Conservation (phyloP, 164 flowering plant species). For the Piper longum region DNA sequence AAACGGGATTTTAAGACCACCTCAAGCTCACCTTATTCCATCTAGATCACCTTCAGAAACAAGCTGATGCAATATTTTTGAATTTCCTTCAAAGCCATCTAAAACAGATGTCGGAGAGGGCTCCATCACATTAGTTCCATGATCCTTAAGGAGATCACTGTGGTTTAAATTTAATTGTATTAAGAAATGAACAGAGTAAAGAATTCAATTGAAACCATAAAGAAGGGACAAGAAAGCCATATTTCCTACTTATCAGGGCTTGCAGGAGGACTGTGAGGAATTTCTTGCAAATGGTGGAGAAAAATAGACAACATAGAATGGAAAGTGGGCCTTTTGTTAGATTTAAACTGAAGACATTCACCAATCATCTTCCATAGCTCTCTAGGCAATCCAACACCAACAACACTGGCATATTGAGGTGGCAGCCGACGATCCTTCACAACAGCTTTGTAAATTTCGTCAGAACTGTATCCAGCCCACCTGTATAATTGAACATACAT, state of each 20-base stretch:
- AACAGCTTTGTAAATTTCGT: slow-evolving; percentile 80
- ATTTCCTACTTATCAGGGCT: slow-evolving; percentile 83
- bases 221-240: slow-evolving; percentile 1
- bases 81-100: slow-evolving; percentile 39
- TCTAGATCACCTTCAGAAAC: slow-evolving; percentile 68
- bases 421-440: slow-evolving; percentile 67
- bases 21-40: slow-evolving; percentile 65
- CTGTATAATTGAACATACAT: slow-evolving; percentile 25
- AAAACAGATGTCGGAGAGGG: slow-evolving; percentile 34
- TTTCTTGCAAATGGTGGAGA: slow-evolving; percentile 88
- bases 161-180: slow-evolving; percentile 2
- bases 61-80: slow-evolving; percentile 50
- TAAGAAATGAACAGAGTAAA: background rate
- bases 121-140: slow-evolving; percentile 28
- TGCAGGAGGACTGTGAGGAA: slow-evolving; percentile 90
- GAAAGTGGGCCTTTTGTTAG: slow-evolving; percentile 82
- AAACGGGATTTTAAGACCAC: background rate
- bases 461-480: slow-evolving; percentile 90
- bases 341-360: slow-evolving; percentile 87
- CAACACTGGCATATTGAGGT: slow-evolving; percentile 96
- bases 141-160: slow-evolving; percentile 46
- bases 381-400: slow-evolving; percentile 95
- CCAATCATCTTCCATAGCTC: slow-evolving; percentile 99
- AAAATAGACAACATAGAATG: slow-evolving; percentile 73
- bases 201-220: background rate